A percentile compares a stretch with the other conserved stretches of the same genome.
phyloP scores from a whole-genome alignment of 2,329 filamentous ascomycete genomes.

The Rhinocladiella mackenziei region DNA sequence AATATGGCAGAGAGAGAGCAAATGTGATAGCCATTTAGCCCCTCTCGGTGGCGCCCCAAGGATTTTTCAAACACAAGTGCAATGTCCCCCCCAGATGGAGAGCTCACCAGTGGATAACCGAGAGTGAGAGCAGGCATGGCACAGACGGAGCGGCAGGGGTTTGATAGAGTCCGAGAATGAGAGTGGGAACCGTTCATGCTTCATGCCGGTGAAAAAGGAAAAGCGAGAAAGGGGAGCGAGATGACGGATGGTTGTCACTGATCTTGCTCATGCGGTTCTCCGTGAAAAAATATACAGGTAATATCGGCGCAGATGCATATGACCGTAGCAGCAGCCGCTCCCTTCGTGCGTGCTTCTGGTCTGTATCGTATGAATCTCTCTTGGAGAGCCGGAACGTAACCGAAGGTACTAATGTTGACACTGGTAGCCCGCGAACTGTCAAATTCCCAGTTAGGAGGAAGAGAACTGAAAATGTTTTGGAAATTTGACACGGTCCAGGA shows the following conservation, averaged over 20 bases:
- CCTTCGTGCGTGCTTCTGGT: background rate
- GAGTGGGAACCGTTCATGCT: constrained; percentile 24
- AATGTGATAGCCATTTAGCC: too few relatives aligned
- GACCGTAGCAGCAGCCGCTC: background rate
- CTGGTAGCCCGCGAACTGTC: too few relatives aligned
- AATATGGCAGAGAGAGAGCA: too few relatives aligned
- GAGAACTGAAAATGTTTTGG: constrained; percentile 4
- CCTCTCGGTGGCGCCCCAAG: too few relatives aligned
- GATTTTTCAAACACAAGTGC: too few relatives aligned
- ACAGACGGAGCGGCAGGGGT: background rate
- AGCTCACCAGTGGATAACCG: background rate
- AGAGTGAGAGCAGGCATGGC: constrained; percentile 6
- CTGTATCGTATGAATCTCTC: too few relatives aligned
- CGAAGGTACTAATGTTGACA: too few relatives aligned
- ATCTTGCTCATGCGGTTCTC: too few relatives aligned
- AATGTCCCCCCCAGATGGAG: too few relatives aligned
- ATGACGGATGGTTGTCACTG: too few relatives aligned
- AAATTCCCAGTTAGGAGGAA: background rate
- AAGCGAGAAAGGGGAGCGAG: too few relatives aligned
- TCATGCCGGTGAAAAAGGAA: constrained; percentile 14
- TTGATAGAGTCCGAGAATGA: background rate
- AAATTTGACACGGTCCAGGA: constrained; percentile 11
- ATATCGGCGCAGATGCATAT: background rate
- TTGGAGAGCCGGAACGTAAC: too few relatives aligned
- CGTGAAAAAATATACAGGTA: background rate